Conservation (phyloP, 345 rosid genomes). For the Tarenaya hassleriana region DNA sequence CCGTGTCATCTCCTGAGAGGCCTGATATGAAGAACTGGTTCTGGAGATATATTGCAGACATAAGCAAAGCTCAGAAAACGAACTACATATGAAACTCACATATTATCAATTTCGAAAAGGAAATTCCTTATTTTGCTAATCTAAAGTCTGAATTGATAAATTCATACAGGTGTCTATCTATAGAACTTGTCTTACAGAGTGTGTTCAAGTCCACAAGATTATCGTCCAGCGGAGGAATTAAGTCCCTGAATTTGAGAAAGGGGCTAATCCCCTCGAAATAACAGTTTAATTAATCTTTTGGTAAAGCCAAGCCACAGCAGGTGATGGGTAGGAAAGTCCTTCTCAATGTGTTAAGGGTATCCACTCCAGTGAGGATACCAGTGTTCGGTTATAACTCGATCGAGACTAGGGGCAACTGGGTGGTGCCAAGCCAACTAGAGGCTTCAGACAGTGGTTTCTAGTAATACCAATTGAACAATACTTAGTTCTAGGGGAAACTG, state of each 20-base stretch:
- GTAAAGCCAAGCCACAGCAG: neutral
- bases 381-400: neutral
- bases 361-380: neutral
- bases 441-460: constrained; percentile 6
- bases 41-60: constrained; percentile 58
- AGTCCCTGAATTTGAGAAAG: neutral
- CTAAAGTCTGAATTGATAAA: too few relatives aligned
- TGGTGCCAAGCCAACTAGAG: neutral
- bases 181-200: constrained; percentile 5
- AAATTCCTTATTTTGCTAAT: constrained; percentile 6
- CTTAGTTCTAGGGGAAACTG: neutral
- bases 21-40: constrained; percentile 99
- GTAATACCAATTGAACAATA: neutral
- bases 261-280: too few relatives aligned
- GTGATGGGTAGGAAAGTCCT: constrained; percentile 1
- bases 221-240: too few relatives aligned
- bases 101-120: constrained; percentile 9
- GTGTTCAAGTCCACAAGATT: neutral
- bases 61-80: constrained; percentile 34
- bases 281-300: neutral
- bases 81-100: constrained; percentile 17
- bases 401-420: too few relatives aligned
- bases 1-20: constrained; percentile 85
- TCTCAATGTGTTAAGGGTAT: neutral
- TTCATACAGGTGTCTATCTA: too few relatives aligned